These are phyloP conservation scores for Hypericum androsaemum DNA, from an alignment of 345 rosid species.

Conservation along the genomic window DNA sequence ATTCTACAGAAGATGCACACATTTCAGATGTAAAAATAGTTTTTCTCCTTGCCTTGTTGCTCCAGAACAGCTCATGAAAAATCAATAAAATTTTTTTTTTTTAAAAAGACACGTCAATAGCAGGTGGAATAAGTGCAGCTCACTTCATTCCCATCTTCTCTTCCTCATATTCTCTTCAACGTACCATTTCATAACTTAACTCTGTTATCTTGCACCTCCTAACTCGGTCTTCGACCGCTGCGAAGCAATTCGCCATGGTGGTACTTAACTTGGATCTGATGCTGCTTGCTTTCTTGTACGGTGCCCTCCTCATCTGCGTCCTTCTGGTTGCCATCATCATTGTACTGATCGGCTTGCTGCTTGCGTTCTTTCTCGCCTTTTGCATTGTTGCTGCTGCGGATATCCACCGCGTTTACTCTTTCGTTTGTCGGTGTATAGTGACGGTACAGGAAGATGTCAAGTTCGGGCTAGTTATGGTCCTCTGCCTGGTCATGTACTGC, in stretches of 20 bases:
- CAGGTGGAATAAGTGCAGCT: conserved; percentile 21
- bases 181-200: too few species aligned
- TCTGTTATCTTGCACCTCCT: too few species aligned
- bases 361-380: conserved; percentile 17
- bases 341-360: conserved; percentile 12
- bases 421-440: conserved; percentile 1
- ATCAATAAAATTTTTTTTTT: too few species aligned
- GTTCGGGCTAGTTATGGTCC: conserved; percentile 23
- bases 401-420: background rate
- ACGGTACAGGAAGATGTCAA: conserved; percentile 15
- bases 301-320: conserved; percentile 19
- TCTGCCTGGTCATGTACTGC: conserved; percentile 7
- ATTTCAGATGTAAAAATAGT: too few species aligned
- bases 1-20: too few species aligned
- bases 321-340: conserved; percentile 12
- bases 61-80: too few species aligned
- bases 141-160: conserved; percentile 31
- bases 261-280: conserved; percentile 32
- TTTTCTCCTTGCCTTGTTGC: too few species aligned
- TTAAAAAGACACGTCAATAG: too few species aligned
- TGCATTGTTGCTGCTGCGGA: conserved; percentile 24
- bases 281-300: conserved; percentile 24
- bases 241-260: conserved; percentile 10
- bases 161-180: background rate
- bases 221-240: too few species aligned